Base-by-base conservation (phyloP, 1,284 basidiomycete genomes). In the Ustilago shanxiensis region DNA sequence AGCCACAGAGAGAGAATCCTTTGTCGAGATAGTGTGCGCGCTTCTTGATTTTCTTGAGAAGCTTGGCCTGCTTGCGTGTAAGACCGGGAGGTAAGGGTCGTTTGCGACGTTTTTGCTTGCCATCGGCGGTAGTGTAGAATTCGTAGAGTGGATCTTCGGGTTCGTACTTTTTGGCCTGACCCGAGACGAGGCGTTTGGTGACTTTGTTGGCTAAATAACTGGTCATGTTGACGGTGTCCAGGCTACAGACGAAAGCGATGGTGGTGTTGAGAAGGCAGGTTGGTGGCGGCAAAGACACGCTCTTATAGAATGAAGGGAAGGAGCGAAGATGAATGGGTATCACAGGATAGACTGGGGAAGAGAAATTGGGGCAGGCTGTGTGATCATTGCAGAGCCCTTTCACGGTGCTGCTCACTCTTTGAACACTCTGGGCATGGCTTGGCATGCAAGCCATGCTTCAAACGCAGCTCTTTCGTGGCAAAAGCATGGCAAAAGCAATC, bases 1-100 rank as follows among this genome's bases (percentile, higher is more conserved):
- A 87, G 2, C 95, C 94, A 79, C 92, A 93, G 11, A 98, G 61
- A 53, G 86, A 88, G 88, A 98, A 93, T 8, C 93, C 92, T 87
- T 95, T 95, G 88, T 98, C 95, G 62, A 98, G 92, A 83, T 92
- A 91, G 84, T 95, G 94, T 0, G 95, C 95, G 9, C 95, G 89
- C 58, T 89, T 88, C 84, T 77, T 71, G 60, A 86, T 79, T 67
- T 86, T 86, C 13, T 70, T 63, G 26, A 84, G 88, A 57, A 94
- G 91, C 76, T 90, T 91, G n/a, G 89, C 89, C 72, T 97, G 94
- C 33, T 91, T 89, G 33, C 89, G 86, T 0, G 93, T 93, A 3
- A 97, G 89, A 0, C 94, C 95, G 9, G 91, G 90, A 0, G 94
- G 94, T 0, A 91, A 86, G 7, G 89, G 89, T 58, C 93, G 89